Conservation (phyloP, 208 protist genomes). For the Wallacemonas sp. region DNA sequence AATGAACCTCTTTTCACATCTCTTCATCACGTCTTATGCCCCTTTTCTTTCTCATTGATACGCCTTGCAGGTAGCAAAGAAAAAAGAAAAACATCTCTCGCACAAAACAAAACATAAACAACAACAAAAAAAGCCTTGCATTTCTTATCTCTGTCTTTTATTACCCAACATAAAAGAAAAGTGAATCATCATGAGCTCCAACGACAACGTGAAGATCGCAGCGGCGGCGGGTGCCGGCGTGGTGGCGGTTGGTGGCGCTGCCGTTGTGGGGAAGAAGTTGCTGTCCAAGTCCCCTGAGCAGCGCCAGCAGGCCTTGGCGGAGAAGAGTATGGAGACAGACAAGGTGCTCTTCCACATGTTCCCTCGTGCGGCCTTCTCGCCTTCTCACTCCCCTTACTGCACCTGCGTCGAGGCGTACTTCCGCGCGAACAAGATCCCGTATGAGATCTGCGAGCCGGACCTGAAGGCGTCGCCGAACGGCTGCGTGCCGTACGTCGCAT, state of each 20-base stretch:
- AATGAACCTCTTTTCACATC: too few relatives aligned
- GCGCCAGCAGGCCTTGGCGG: background rate
- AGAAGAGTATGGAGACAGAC: conserved; percentile 5
- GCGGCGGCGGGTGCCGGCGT: conserved; percentile 12
- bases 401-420: conserved; percentile 23
- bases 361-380: background rate
- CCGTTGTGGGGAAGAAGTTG: conserved; percentile 9
- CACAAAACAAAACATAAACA: background rate
- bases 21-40: background rate
- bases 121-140: background rate
- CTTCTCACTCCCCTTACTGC: conserved; percentile 12
- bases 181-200: conserved; percentile 9
- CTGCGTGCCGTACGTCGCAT: conserved; percentile 22
- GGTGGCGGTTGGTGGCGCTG: conserved; percentile 5
- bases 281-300: conserved; percentile 9
- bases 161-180: conserved; percentile 6
- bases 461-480: conserved; percentile 19
- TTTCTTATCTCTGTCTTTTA: background rate
- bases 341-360: conserved; percentile 25
- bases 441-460: conserved; percentile 17
- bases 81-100: background rate
- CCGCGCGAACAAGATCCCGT: conserved; percentile 21
- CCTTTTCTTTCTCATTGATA: background rate
- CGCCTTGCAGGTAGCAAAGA: too few relatives aligned
- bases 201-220: conserved; percentile 10